These are phyloP conservation scores for Tulasnella sp. DNA, from an alignment of 768 basidiomycete genomes.

Conservation along the genomic window DNA sequence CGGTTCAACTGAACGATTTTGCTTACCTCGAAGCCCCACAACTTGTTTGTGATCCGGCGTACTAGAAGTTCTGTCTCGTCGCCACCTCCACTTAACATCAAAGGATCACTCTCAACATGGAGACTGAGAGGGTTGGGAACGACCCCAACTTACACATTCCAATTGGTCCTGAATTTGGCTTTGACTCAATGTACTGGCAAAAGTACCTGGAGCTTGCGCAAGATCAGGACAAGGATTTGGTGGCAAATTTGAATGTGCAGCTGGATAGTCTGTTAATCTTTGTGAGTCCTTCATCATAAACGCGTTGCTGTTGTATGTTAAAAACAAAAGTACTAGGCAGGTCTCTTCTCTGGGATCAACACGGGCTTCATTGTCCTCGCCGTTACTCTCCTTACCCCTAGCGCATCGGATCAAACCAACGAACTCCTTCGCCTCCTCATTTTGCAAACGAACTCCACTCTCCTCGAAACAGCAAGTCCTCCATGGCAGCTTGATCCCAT, in stretches of 20 bases:
- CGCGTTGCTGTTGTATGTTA: background rate
- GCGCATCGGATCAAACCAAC: background rate
- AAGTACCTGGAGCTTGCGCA: background rate
- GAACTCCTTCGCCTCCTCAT: conserved; percentile 3
- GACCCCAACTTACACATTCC: too few species aligned
- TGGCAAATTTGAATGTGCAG: background rate
- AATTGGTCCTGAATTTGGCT: too few species aligned
- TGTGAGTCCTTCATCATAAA: background rate
- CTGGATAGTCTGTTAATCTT: background rate
- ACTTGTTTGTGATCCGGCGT: too few species aligned
- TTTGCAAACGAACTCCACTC: conserved; percentile 2
- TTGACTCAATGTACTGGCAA: background rate
- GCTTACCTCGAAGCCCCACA: too few species aligned
- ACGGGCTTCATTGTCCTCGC: background rate
- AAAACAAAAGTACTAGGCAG: too few species aligned
- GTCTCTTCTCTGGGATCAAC: conserved; percentile 1
- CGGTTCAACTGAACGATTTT: too few species aligned
- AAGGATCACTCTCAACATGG: too few species aligned
- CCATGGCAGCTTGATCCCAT: background rate
- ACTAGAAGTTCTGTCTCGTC: too few species aligned
- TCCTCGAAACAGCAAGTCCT: background rate
- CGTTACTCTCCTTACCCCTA: background rate
- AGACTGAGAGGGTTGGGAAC: too few species aligned
- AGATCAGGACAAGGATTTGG: background rate
- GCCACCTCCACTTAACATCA: too few species aligned